Base-by-base conservation (phyloP, 139 green algal genomes). In the Asterochloris erici region DNA sequence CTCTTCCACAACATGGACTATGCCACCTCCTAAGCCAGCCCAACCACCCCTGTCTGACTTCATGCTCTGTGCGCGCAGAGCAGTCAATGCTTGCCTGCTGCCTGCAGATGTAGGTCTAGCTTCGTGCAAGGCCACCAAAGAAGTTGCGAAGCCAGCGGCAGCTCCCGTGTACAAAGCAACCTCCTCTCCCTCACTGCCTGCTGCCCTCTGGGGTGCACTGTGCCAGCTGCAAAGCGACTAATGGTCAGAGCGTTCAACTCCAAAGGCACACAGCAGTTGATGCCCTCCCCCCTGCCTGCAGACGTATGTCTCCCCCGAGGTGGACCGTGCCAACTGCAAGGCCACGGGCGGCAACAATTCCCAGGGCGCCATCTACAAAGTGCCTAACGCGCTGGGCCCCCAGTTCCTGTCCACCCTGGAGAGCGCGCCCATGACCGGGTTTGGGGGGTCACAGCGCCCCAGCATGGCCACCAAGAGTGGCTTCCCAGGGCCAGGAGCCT, bases 401-500 rank as follows among this genome's bases (percentile, higher is more conserved):
- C 83, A 87, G 73, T 64, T 28, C 12, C 74, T 87, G 24, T 87
- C 83, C 47, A 90, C 86, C 14, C 24, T 85, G 29, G 16, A 63
- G 12, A 77, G 71, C 0, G 74, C 79, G 19, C 84, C 82, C 14
- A 60, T 81, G 12, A 54, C 78, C 60, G 78, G 79, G 19, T 90
- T 90, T 84, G 84, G 84, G 19, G 83, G 79, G 10, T 47, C 82
- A 38, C 85, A 88, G 82, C 87, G 87, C 28, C 79, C 83, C 14
- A 79, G 70, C 82, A 84, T 90, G 84, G 84, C 84, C 0, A 66
- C 63, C 13, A 84, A 81, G 70, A 79, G 74, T 13, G 83, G 47
- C 13, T 83, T 78, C 13, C 87, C 87, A 0, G 87, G 87, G 1
- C 87, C 87, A 29, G 87, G 87, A 63, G 83, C 83, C 0, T 91